Percentiles rank a stretch among this genome's conserved stretches.
Evolutionary conservation across 345 rosid species (phyloP).

Genomic region (Eucalyptus regnans): DNA sequence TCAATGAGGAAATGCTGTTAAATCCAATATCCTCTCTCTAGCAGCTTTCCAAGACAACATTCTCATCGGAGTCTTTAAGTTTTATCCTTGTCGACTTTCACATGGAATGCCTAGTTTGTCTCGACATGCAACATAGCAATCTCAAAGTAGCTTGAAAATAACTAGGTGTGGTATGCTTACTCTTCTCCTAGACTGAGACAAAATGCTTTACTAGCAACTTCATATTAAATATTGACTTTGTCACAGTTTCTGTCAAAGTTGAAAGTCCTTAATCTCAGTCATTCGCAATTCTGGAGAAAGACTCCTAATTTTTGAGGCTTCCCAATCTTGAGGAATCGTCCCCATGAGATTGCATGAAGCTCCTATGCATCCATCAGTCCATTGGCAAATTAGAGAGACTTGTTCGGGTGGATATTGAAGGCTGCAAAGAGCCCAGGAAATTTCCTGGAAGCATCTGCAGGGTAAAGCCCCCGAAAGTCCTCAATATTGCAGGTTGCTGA

Average conservation of each 20-base stretch:
- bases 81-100: not conserved
- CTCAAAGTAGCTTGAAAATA: not conserved
- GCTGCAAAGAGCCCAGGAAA: slow-evolving; percentile 6
- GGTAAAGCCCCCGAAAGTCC: slow-evolving; percentile 1
- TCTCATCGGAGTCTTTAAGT: not conserved
- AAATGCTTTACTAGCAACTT: not conserved
- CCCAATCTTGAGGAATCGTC: not conserved
- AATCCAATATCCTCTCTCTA: not conserved
- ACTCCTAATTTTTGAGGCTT: not conserved
- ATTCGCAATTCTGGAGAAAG: not conserved
- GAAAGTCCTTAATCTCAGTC: slow-evolving; percentile 7
- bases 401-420: not conserved
- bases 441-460: slow-evolving; percentile 4
- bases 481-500: slow-evolving; percentile 12
- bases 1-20: not conserved
- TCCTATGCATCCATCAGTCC: slow-evolving; percentile 3
- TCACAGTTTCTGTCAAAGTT: not conserved
- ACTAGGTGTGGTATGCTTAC: not conserved
- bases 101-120: not conserved
- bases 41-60: not conserved
- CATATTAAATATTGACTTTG: not conserved
- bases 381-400: not conserved
- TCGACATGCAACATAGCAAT: not conserved
- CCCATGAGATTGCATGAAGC: not conserved
- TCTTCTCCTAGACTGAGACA: not conserved